Conservation (phyloP, 2,329 filamentous ascomycete genomes). For the Orbilia oligospora region DNA sequence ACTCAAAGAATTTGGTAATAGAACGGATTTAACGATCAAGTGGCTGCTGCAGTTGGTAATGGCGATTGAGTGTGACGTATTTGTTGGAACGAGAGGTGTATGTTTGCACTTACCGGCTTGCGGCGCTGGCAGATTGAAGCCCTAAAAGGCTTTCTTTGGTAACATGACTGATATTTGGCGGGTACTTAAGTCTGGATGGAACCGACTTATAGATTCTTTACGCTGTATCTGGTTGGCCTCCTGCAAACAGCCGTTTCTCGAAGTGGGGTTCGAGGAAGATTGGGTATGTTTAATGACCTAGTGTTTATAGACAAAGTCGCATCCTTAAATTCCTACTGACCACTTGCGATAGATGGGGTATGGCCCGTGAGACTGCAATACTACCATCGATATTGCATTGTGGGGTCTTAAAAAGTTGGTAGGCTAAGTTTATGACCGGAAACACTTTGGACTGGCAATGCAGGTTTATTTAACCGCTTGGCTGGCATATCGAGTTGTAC, state of each 20-base stretch:
- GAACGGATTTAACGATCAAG: conserved; percentile 63
- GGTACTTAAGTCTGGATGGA: conserved; percentile 62
- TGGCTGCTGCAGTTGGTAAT: conserved; percentile 64
- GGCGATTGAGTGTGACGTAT: conserved; percentile 62
- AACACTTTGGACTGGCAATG: too few species aligned
- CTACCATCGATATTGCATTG: too few species aligned
- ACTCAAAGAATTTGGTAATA: conserved; percentile 62
- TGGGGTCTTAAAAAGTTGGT: too few species aligned
- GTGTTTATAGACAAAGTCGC: too few species aligned
- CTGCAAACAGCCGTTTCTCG: conserved; percentile 62
- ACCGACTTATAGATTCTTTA: conserved; percentile 63
- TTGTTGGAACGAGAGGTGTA: conserved; percentile 62
- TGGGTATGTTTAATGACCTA: conserved; percentile 62
- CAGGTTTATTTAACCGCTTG: not conserved
- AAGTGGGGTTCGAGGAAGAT: conserved; percentile 62
- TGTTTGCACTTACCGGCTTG: conserved; percentile 16
- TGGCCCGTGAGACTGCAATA: conserved; percentile 3
- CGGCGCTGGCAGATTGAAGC: not conserved
- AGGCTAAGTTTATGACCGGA: too few species aligned
- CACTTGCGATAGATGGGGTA: conserved; percentile 28
- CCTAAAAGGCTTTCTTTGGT: not conserved
- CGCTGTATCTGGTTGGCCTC: conserved; percentile 62
- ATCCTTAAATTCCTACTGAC: conserved; percentile 1
- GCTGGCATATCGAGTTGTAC: too few species aligned
- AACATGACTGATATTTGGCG: conserved; percentile 1